phyloP scores from a whole-genome alignment of 2,329 filamentous ascomycete genomes.

The Arthrobotrys megalospora region DNA sequence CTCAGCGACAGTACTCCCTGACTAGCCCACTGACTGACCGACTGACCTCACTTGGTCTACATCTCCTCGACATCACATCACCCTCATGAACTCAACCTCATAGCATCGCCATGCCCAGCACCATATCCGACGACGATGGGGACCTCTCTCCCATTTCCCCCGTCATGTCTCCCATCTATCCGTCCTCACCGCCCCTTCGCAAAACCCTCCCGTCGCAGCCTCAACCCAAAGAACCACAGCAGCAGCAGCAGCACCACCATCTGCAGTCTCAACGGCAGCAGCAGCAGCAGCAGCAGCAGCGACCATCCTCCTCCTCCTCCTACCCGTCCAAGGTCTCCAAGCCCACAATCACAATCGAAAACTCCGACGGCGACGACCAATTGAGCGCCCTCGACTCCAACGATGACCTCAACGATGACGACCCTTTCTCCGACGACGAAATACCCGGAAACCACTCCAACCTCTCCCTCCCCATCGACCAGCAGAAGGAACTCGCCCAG shows the following conservation, averaged over 20 bases:
- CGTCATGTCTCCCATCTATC: constrained; percentile 42
- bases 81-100: not conserved
- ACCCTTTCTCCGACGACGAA: constrained; percentile 41
- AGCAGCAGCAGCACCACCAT: not conserved
- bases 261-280: constrained; percentile 8
- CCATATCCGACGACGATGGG: constrained; percentile 44
- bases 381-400: constrained; percentile 38
- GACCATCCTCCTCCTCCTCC: constrained; percentile 3
- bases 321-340: constrained; percentile 28
- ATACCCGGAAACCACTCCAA: constrained; percentile 45
- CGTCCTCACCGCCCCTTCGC: constrained; percentile 52
- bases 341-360: constrained; percentile 18
- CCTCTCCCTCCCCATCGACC: constrained; percentile 53
- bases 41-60: not conserved
- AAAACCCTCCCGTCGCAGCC: constrained; percentile 20
- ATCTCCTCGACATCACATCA: constrained; percentile 5
- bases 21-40: no score
- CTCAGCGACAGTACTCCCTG: not conserved
- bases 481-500: constrained; percentile 57
- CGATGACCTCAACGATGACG: constrained; percentile 31
- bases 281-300: not conserved
- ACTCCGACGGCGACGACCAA: constrained; percentile 38
- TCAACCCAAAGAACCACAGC: not conserved
- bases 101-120: constrained; percentile 33
- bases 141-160: constrained; percentile 56